These are phyloP conservation scores for Nakazawaea holstii DNA, from an alignment of 805 yeast genomes.

Conservation along the genomic window DNA sequence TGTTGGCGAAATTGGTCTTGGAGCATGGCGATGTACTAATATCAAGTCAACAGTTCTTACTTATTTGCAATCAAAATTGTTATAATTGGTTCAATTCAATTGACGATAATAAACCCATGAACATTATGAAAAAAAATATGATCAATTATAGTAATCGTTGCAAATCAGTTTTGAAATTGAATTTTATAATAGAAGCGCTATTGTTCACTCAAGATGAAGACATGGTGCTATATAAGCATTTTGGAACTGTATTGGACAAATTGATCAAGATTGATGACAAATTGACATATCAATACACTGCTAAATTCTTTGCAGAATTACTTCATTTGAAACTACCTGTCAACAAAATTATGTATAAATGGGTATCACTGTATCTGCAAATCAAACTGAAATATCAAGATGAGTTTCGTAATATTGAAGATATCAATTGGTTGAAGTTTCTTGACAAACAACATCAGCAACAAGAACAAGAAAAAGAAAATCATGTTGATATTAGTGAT, in stretches of 20 bases:
- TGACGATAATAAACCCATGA: background rate
- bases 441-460: too few species aligned
- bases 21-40: background rate
- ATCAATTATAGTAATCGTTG: constrained; percentile 2
- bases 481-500: too few species aligned
- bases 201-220: constrained; percentile 11
- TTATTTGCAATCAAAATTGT: constrained; percentile 1
- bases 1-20: background rate
- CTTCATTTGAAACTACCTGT: constrained; percentile 9
- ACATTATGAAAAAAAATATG: constrained; percentile 2
- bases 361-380: background rate
- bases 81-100: constrained; percentile 13
- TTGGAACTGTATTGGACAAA: background rate
- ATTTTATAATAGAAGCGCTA: constrained; percentile 9
- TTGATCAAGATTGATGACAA: constrained; percentile 8
- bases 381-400: background rate
- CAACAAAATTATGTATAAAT: background rate
- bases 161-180: constrained; percentile 10
- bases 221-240: constrained; percentile 9
- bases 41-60: background rate
- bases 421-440: constrained; percentile 1
- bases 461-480: too few species aligned
- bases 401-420: constrained; percentile 1
- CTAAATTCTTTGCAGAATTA: constrained; percentile 9
- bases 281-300: constrained; percentile 12